A percentile compares a stretch with the other conserved stretches of the same genome.
phyloP scores from a whole-genome alignment of 2,329 filamentous ascomycete species.

The Colletotrichum sp. region DNA sequence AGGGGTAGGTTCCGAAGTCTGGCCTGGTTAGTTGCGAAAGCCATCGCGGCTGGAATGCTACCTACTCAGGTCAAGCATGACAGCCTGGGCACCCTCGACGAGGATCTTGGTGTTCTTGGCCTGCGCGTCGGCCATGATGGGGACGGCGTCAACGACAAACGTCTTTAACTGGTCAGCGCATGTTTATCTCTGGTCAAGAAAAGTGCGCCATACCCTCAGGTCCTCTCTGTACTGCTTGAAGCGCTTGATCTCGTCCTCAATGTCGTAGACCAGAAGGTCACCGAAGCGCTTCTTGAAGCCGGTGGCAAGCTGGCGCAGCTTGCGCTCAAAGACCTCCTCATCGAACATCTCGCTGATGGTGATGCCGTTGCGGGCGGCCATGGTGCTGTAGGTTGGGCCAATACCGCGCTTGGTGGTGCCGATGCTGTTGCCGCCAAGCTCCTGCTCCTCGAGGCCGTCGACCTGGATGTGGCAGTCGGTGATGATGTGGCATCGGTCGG shows the following conservation, averaged over 20 bases:
- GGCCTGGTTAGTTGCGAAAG: too few relatives aligned
- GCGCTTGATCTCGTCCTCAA: constrained; percentile 68
- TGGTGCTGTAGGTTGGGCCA: constrained; percentile 51
- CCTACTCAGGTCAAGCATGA: constrained; percentile 62
- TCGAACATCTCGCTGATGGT: constrained; percentile 72
- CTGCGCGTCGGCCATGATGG: constrained; percentile 67
- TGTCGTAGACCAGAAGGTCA: constrained; percentile 67
- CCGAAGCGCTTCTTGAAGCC: constrained; percentile 75
- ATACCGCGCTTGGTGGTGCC: constrained; percentile 46
- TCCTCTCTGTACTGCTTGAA: constrained; percentile 22
- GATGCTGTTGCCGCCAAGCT: constrained; percentile 44
- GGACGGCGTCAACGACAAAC: constrained; percentile 71
- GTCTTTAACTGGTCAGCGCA: background rate
- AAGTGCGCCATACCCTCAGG: background rate
- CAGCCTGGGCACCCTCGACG: constrained; percentile 68
- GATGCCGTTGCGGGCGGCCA: constrained; percentile 67
- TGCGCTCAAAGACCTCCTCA: constrained; percentile 67
- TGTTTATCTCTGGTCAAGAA: fast-evolving
- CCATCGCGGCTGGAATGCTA: too few relatives aligned
- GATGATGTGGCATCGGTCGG: constrained; percentile 67
- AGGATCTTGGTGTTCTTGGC: constrained; percentile 64
- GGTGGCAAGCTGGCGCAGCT: constrained; percentile 63
- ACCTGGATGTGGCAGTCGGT: constrained; percentile 71
- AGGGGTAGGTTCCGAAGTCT: constrained; percentile 61
- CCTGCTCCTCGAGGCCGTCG: constrained; percentile 70